Conservation (phyloP, 1,284 basidiomycete genomes). For the Cryptococcus neoformans region DNA sequence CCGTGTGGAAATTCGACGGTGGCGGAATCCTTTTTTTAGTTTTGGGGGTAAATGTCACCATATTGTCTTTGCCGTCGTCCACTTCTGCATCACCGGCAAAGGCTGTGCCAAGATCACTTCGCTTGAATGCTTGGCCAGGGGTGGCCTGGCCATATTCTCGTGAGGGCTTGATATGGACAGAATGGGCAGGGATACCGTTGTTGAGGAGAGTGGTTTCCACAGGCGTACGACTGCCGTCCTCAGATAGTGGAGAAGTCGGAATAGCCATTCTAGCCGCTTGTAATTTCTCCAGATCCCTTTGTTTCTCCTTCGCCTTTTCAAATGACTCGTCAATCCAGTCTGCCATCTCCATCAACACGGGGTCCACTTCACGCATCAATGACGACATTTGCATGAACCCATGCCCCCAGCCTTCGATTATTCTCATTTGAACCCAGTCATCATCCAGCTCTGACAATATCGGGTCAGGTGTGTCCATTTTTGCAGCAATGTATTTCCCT, state of each 20-base stretch:
- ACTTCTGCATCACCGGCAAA: conserved; percentile 17
- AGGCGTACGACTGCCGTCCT: background rate
- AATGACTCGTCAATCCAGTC: conserved; percentile 89
- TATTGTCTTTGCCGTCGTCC: conserved; percentile 33
- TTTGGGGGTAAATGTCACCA: conserved; percentile 62
- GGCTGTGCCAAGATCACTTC: conserved; percentile 35
- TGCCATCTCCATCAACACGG: conserved; percentile 80
- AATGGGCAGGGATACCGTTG: too few species aligned
- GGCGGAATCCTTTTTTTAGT: conserved; percentile 53
- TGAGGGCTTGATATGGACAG: conserved; percentile 43
- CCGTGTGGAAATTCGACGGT: conserved; percentile 39
- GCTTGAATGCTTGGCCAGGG: conserved; percentile 22
- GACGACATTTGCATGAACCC: conserved; percentile 92
- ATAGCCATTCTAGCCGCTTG: background rate
- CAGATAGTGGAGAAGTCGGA: background rate
- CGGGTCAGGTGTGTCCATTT: conserved; percentile 46
- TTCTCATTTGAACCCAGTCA: conserved; percentile 92
- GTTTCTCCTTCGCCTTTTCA: conserved; percentile 39
- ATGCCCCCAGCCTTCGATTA: conserved; percentile 88
- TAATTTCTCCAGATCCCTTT: conserved; percentile 21
- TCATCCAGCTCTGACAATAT: conserved; percentile 70
- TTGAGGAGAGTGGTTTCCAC: background rate
- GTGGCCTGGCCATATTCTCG: conserved; percentile 32
- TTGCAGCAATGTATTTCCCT: background rate
- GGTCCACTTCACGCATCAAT: conserved; percentile 71